Conservation (phyloP, 202 grass and related monocot species). For the Saccharum hybrid region DNA sequence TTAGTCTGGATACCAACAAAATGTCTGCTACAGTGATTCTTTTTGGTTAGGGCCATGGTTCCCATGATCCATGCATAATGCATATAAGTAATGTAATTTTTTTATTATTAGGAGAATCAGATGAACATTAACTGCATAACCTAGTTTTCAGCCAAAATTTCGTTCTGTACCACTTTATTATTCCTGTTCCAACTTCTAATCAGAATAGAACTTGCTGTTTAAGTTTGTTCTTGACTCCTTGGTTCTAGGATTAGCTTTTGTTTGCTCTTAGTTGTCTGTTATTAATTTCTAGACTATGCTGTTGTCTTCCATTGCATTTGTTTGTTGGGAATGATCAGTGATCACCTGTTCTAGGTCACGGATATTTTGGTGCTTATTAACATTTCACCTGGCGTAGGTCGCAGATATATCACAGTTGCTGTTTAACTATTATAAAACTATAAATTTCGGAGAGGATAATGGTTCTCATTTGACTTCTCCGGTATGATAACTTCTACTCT, state of each 20-base stretch:
- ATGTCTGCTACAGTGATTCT: constrained; percentile 16
- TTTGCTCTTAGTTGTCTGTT: not conserved
- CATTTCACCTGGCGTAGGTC: constrained; percentile 57
- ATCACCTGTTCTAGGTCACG: not conserved
- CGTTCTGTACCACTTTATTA: not conserved
- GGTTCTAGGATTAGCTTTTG: not conserved
- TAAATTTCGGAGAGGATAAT: constrained; percentile 63
- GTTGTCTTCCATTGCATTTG: not conserved
- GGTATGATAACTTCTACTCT: constrained; percentile 39
- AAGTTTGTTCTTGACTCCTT: not conserved
- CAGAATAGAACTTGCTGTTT: constrained; percentile 16
- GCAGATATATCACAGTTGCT: constrained; percentile 75
- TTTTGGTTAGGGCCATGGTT: constrained; percentile 4
- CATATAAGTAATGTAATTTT: not conserved
- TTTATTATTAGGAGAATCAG: not conserved
- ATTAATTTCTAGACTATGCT: constrained; percentile 6
- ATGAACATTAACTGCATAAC: not conserved
- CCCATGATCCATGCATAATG: constrained; percentile 12
- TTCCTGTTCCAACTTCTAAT: constrained; percentile 18
- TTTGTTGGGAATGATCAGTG: constrained; percentile 11
- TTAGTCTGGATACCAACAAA: constrained; percentile 18
- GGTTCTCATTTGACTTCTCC: constrained; percentile 33
- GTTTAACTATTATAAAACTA: constrained; percentile 60
- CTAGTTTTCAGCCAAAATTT: not conserved
- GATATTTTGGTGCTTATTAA: constrained; percentile 33